These are phyloP conservation scores for Pseudogymnoascus pannorum DNA, from an alignment of 2,329 filamentous ascomycete genomes.

Conservation along the genomic window DNA sequence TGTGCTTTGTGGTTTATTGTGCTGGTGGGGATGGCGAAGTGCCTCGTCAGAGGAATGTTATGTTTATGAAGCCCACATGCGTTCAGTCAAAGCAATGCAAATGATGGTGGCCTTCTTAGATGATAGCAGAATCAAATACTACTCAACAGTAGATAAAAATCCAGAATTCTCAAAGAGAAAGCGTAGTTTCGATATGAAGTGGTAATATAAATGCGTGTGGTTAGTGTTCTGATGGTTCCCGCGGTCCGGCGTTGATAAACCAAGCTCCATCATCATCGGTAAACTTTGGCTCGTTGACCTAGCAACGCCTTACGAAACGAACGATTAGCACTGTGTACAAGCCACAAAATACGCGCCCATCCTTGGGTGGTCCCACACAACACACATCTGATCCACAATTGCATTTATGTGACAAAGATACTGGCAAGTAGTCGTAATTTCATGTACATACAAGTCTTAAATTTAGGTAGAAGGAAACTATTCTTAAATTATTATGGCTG, in stretches of 20 bases:
- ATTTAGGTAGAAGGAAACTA: conserved; percentile 6
- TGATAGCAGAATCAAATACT: not conserved
- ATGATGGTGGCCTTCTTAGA: not conserved
- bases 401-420: not conserved
- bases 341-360: conserved; percentile 4
- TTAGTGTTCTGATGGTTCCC: conserved; percentile 4
- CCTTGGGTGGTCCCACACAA: not conserved
- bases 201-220: conserved; percentile 3
- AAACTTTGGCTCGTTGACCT: not conserved
- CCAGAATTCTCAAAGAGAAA: not conserved
- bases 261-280: conserved; percentile 1
- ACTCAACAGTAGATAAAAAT: not conserved
- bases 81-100: not conserved
- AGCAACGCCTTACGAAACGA: conserved; percentile 1
- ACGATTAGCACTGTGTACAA: not conserved
- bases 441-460: not conserved
- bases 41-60: conserved; percentile 6
- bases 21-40: not conserved
- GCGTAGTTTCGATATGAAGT: not conserved
- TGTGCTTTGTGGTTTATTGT: conserved; percentile 11
- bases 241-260: not conserved
- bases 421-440: not conserved
- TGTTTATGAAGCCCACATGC: conserved; percentile 4
- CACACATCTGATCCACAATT: not conserved
- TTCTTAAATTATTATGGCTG: conserved; percentile 5